These are phyloP conservation scores for Speleostelium caveatum DNA, from an alignment of 78 protist species.

Conservation along the genomic window DNA sequence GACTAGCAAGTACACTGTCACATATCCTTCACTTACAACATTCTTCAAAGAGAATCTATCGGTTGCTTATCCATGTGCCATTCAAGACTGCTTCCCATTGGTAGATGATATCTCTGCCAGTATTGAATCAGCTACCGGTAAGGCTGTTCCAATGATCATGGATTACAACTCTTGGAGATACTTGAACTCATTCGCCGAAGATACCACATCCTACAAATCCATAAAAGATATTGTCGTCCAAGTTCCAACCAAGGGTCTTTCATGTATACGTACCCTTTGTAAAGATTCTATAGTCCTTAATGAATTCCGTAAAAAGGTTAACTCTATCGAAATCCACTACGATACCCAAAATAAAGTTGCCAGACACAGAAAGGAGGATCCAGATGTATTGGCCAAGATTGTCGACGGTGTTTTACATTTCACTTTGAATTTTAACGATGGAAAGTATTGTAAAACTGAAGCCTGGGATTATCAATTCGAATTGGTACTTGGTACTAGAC, in stretches of 20 bases:
- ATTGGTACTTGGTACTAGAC: constrained; percentile 48
- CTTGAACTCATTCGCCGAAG: background rate
- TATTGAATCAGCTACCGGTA: constrained; percentile 10
- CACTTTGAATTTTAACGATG: constrained; percentile 46
- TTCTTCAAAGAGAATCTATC: constrained; percentile 34
- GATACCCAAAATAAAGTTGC: constrained; percentile 6
- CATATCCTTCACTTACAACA: background rate
- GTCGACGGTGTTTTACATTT: constrained; percentile 21
- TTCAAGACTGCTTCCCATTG: constrained; percentile 71
- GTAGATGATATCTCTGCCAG: constrained; percentile 15
- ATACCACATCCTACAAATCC: constrained; percentile 12
- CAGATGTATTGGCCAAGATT: constrained; percentile 21
- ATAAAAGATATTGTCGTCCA: constrained; percentile 13
- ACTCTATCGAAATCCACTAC: constrained; percentile 18
- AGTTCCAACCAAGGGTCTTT: constrained; percentile 26
- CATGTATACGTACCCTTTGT: background rate
- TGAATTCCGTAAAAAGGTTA: constrained; percentile 28
- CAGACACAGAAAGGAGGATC: constrained; percentile 16
- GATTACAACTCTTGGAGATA: constrained; percentile 54
- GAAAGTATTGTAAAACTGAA: background rate
- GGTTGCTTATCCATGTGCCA: constrained; percentile 73
- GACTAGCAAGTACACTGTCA: background rate
- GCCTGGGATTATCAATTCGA: constrained; percentile 75
- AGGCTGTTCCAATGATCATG: constrained; percentile 38
- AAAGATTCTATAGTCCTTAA: constrained; percentile 24